Evolutionary conservation across 2,329 filamentous ascomycete genomes (phyloP), one percentile per base, ranked within the genome.

Genomic region (Ceratocystis lukuohia): DNA sequence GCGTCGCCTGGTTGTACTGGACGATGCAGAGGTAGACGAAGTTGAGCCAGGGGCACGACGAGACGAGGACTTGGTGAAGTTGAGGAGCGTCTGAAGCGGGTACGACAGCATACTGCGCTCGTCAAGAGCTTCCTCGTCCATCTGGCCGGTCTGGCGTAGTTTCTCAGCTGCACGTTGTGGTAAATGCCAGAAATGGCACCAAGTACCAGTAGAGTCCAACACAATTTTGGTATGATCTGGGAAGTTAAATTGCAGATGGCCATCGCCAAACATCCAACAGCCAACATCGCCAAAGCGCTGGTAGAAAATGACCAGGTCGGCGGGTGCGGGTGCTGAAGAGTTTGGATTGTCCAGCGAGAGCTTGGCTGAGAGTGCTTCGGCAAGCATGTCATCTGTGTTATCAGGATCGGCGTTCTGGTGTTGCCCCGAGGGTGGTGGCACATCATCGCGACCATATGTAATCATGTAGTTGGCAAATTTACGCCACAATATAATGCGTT

Each of bases 181-280:
- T 22, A 92, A 82, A 71, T 89, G 87, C 77, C 88, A 88, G 73
- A 91, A 90, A 73, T 89, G 87, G 70, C 88, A 87, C 80, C 85
- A 88, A 1, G 82, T 84, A n/a, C 88, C 89, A 37, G 87, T 83
- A 0, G 86, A 78, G 67, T 90, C 89, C 30, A 94, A 77, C 12
- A 93, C 87, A 65, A 94, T 83, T 76, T 94, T 94, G 68, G 89
- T 93, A 74, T 94, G 89, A 71, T 94, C 89, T 1, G 89, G 89
- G 74, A 94, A 94, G 76, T 94, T 93, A 76, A 93, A 89, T 83
- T 91, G 66, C 70, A 92, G 80, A 71, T 89, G 88, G 1, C 89
- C 89, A 73, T 93, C 88, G 66, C 83, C 84, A 71, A 93, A 93
- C 62, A 86, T 85, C 88, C 88, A 92, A 75, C 89, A 88, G 17